Percentiles rank a stretch among this genome's conserved stretches.
These are phyloP conservation scores for Eucalyptus curtisii DNA, from an alignment of 345 rosid species.

Conservation along the genomic window DNA sequence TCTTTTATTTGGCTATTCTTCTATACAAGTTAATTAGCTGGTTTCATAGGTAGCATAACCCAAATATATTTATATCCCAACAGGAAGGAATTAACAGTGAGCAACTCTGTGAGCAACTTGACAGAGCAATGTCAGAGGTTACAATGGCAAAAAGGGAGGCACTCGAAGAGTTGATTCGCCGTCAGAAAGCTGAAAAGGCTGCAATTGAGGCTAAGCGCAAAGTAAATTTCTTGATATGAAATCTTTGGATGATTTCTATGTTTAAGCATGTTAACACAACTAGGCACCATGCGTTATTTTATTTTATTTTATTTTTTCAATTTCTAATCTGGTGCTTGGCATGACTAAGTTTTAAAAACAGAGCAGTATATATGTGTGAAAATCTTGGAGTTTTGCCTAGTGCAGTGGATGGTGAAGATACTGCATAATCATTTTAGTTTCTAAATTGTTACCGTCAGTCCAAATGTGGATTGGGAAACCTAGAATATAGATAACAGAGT, in stretches of 20 bases:
- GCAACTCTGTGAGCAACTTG: conserved; percentile 36
- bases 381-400: background rate
- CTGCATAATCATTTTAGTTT: background rate
- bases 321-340: background rate
- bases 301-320: background rate
- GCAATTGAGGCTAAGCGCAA: conserved; percentile 54
- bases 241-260: too few species aligned
- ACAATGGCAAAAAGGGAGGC: conserved; percentile 52
- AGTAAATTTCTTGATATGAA: too few species aligned
- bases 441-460: background rate
- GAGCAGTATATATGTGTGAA: background rate
- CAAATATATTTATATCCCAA: background rate
- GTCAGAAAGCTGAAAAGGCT: conserved; percentile 56
- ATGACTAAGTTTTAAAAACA: background rate
- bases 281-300: background rate
- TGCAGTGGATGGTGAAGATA: background rate
- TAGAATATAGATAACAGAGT: background rate
- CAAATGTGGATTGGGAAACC: background rate
- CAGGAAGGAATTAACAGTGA: conserved; percentile 44
- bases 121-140: conserved; percentile 49
- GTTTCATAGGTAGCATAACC: background rate
- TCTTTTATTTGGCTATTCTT: background rate
- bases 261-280: background rate
- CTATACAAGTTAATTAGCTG: background rate
- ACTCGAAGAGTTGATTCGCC: conserved; percentile 39